A percentile compares a stretch with the other conserved stretches of the same genome.
These are phyloP conservation scores for Cymbopogon flexuosus DNA, from an alignment of 202 grass and related monocot species.

Conservation along the genomic window DNA sequence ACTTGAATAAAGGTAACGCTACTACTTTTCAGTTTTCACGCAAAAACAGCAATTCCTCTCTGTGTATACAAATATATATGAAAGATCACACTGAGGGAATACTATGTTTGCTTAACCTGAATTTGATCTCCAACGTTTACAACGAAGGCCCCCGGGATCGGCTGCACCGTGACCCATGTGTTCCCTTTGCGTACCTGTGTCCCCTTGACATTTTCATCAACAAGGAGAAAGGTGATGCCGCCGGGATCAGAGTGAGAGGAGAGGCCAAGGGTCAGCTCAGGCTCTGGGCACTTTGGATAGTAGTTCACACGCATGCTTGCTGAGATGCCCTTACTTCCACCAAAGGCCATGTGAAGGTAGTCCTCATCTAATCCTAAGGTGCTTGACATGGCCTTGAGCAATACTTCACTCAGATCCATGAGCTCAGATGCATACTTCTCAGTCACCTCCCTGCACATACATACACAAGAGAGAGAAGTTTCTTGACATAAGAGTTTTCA, in stretches of 20 bases:
- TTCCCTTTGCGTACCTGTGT: no score
- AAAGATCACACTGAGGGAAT: no score
- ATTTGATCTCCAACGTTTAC: no score
- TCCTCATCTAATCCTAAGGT: conserved; percentile 47
- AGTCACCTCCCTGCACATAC: conserved; percentile 45
- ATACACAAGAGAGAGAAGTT: background rate
- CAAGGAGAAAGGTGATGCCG: conserved; percentile 56
- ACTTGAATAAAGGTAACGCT: no score
- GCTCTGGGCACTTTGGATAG: conserved; percentile 72
- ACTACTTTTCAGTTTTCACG: no score
- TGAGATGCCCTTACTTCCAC: conserved; percentile 33
- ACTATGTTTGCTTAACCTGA: no score
- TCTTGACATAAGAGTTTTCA: background rate
- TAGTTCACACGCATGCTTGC: conserved; percentile 52
- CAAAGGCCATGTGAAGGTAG: conserved; percentile 42
- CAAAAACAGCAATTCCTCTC: no score
- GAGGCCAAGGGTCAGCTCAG: conserved; percentile 64
- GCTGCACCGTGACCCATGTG: no score
- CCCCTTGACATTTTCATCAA: conserved; percentile 37
- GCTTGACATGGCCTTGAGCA: conserved; percentile 52
- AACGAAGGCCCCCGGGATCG: no score
- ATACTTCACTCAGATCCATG: conserved; percentile 31
- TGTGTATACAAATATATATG: no score
- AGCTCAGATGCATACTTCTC: conserved; percentile 51
- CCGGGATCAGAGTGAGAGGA: conserved; percentile 72